These are phyloP conservation scores for Clathrospora elynae DNA, from an alignment of 2,329 filamentous ascomycete species.

Conservation along the genomic window DNA sequence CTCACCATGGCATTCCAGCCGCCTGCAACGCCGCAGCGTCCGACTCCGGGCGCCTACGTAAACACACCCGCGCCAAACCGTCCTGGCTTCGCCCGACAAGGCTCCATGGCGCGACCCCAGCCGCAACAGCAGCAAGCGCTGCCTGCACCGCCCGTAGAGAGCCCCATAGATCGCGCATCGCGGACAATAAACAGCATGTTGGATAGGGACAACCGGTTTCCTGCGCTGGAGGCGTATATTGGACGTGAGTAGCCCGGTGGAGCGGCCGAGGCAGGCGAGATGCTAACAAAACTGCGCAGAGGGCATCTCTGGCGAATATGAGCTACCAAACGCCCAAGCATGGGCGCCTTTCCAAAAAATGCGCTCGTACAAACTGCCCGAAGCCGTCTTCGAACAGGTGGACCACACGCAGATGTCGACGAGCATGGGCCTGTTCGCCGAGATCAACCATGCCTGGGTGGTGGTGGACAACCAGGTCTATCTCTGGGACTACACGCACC, in stretches of 20 bases:
- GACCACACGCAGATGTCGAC: constrained; percentile 85
- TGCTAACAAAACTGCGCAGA: constrained; percentile 59
- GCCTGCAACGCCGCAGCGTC: constrained; percentile 66
- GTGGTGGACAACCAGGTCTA: constrained; percentile 95
- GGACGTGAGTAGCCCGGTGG: constrained; percentile 65
- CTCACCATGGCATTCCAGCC: constrained; percentile 39
- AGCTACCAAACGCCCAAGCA: constrained; percentile 68
- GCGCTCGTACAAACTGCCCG: constrained; percentile 86
- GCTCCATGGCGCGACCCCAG: constrained; percentile 35
- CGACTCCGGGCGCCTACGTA: constrained; percentile 75
- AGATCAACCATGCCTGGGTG: constrained; percentile 94
- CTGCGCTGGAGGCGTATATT: constrained; percentile 87
- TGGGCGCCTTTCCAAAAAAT: constrained; percentile 91
- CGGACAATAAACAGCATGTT: constrained; percentile 81
- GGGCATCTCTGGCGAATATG: constrained; percentile 90
- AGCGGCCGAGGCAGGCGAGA: constrained; percentile 2
- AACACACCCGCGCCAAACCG: constrained; percentile 68
- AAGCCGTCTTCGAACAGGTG: constrained; percentile 89
- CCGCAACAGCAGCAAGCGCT: constrained; percentile 31
- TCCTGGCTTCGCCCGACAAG: constrained; percentile 32
- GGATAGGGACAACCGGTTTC: constrained; percentile 76
- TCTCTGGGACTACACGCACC: constrained; percentile 94
- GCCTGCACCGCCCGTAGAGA: constrained; percentile 42
- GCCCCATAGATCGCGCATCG: constrained; percentile 79
- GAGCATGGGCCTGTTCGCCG: constrained; percentile 93